These are phyloP conservation scores for Podila verticillata DNA, from an alignment of 192 early-diverging fungal species.

Conservation along the genomic window DNA sequence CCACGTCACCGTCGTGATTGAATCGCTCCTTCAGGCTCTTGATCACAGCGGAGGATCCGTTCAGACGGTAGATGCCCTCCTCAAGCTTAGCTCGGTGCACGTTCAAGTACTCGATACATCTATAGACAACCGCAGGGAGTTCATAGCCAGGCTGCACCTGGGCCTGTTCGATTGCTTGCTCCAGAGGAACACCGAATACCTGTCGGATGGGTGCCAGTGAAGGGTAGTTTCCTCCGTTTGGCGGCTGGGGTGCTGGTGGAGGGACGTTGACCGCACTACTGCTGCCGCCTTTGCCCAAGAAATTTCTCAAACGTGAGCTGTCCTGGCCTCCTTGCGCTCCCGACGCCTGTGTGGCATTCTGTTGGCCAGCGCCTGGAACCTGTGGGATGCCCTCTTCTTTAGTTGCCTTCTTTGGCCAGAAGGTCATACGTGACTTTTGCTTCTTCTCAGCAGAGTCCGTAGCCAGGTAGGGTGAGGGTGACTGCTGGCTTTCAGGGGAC, in stretches of 20 bases:
- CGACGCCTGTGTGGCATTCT: background rate
- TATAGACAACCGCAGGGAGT: conserved; percentile 90
- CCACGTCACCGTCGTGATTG: conserved; percentile 82
- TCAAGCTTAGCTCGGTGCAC: conserved; percentile 87
- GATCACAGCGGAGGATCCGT: conserved; percentile 79
- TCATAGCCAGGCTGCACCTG: conserved; percentile 79
- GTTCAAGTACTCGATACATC: conserved; percentile 97
- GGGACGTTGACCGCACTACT: conserved; percentile 18
- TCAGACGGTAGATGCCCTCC: conserved; percentile 95
- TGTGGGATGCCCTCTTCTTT: conserved; percentile 23
- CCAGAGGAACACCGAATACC: conserved; percentile 90
- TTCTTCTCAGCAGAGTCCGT: conserved; percentile 47
- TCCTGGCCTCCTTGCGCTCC: conserved; percentile 12
- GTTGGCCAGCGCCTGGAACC: background rate
- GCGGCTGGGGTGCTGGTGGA: conserved; percentile 17
- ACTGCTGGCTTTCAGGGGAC: conserved; percentile 6
- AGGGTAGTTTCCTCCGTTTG: conserved; percentile 1
- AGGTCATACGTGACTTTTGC: conserved; percentile 46
- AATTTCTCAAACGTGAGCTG: conserved; percentile 28
- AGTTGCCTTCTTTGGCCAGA: conserved; percentile 46
- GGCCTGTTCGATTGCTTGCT: conserved; percentile 77
- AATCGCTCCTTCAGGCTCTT: conserved; percentile 83
- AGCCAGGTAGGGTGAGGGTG: conserved; percentile 6
- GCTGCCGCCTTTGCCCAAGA: conserved; percentile 33
- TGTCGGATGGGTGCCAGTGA: conserved; percentile 32